Evolutionary conservation across 2,329 filamentous ascomycete genomes (phyloP).

Genomic region (Colletotrichum noveboracense): DNA sequence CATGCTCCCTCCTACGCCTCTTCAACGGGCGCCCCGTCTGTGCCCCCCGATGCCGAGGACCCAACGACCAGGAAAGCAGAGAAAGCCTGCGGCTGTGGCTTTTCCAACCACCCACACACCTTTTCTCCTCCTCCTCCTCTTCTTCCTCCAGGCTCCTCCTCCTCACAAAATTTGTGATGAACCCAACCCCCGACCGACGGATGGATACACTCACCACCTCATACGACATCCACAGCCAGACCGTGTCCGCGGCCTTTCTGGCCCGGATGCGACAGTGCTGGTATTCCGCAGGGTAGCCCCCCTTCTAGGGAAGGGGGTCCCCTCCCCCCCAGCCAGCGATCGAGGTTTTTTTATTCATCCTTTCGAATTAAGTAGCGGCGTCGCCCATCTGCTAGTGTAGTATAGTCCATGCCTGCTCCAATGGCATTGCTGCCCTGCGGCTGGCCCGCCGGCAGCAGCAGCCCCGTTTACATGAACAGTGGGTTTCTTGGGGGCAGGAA

Average conservation of each 20-base stretch:
- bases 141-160: background rate
- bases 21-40: constrained; percentile 9
- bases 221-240: constrained; percentile 15
- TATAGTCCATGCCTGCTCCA: background rate
- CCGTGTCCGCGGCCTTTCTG: constrained; percentile 20
- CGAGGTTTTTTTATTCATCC: background rate
- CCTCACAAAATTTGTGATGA: background rate
- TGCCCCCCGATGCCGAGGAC: constrained; percentile 4
- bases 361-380: background rate
- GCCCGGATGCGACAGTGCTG: constrained; percentile 8
- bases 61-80: background rate
- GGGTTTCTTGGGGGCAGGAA: background rate
- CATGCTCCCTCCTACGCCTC: background rate
- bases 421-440: background rate
- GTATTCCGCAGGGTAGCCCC: background rate
- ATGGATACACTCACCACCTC: background rate
- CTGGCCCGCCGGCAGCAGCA: background rate
- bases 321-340: background rate
- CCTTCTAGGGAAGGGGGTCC: background rate
- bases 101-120: background rate
- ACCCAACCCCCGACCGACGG: background rate
- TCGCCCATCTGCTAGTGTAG: background rate
- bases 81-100: background rate
- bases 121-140: background rate
- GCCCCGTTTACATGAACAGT: background rate